phyloP scores from a whole-genome alignment of 306 rosid species.

The Psophocarpus tetragonolobus region DNA sequence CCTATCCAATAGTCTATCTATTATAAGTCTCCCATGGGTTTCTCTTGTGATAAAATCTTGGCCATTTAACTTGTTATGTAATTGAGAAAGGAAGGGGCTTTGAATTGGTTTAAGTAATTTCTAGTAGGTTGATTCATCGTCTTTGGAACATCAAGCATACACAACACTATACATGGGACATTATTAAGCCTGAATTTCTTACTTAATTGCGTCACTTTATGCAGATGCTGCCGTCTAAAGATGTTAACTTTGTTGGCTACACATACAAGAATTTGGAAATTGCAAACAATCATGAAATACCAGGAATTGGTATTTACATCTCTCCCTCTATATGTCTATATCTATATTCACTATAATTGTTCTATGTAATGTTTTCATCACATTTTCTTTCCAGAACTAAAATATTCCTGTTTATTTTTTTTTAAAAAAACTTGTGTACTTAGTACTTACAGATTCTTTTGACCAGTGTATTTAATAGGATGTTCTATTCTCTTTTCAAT shows the following conservation, averaged over 20 bases:
- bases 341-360: neutral
- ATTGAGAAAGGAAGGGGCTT: constrained; percentile 17
- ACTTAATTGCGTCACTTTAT: constrained; percentile 34
- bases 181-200: constrained; percentile 22
- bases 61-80: constrained; percentile 7
- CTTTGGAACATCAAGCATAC: too few species aligned
- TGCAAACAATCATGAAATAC: constrained; percentile 68
- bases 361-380: constrained; percentile 13
- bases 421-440: constrained; percentile 14
- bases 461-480: neutral
- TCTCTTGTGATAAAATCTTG: constrained; percentile 16
- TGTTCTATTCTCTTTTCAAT: neutral
- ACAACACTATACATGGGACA: neutral
- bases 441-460: neutral
- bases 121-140: neutral
- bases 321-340: neutral
- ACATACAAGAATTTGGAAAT: constrained; percentile 90
- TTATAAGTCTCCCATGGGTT: constrained; percentile 5
- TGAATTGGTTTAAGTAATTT: constrained; percentile 16
- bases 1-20: neutral
- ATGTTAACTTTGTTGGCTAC: constrained; percentile 90
- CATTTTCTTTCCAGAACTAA: neutral
- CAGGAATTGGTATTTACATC: constrained; percentile 72
- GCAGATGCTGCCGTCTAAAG: constrained; percentile 95
- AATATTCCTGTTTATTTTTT: neutral